phyloP scores from a whole-genome alignment of 2,329 filamentous ascomycete species.

The Cladophialophora exuberans region DNA sequence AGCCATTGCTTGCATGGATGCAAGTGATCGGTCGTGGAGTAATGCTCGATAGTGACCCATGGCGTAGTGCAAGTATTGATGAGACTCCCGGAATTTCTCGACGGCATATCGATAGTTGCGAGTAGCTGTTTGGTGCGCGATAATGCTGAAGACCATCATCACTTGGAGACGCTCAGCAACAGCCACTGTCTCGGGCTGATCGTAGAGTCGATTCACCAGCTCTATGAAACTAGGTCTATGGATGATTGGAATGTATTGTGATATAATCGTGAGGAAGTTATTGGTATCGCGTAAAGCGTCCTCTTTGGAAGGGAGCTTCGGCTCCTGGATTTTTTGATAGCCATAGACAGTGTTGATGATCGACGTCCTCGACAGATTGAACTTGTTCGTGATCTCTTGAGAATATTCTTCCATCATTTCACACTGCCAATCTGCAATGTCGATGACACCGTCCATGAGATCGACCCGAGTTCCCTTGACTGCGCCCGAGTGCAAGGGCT shows the following conservation, averaged over 20 bases:
- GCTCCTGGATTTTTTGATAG: slow-evolving; percentile 56
- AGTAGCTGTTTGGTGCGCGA: slow-evolving; percentile 76
- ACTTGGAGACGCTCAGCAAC: slow-evolving; percentile 69
- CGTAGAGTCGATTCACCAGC: slow-evolving; percentile 73
- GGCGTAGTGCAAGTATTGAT: slow-evolving; percentile 77
- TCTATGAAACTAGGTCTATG: slow-evolving; percentile 74
- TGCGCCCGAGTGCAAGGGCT: slow-evolving; percentile 24
- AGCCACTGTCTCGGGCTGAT: slow-evolving; percentile 64
- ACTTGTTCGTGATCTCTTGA: slow-evolving; percentile 52
- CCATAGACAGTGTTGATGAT: slow-evolving; percentile 69
- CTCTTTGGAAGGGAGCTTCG: slow-evolving; percentile 65
- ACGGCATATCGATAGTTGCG: slow-evolving; percentile 65
- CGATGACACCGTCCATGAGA: slow-evolving; percentile 72
- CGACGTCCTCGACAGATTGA: slow-evolving; percentile 73
- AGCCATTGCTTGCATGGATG: slow-evolving; percentile 72
- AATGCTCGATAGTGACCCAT: slow-evolving; percentile 71
- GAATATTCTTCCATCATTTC: slow-evolving; percentile 58
- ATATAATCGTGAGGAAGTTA: slow-evolving; percentile 75
- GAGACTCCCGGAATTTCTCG: slow-evolving; percentile 63
- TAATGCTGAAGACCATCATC: slow-evolving; percentile 78
- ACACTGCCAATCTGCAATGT: slow-evolving; percentile 72
- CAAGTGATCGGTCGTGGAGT: slow-evolving; percentile 62
- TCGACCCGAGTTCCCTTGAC: slow-evolving; percentile 75
- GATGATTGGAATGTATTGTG: slow-evolving; percentile 74
- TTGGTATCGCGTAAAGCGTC: slow-evolving; percentile 71